A percentile compares a stretch with the other conserved stretches of the same genome.
Evolutionary conservation across 305 asterid genomes (phyloP).

Genomic region (Fraxinus ornus): DNA sequence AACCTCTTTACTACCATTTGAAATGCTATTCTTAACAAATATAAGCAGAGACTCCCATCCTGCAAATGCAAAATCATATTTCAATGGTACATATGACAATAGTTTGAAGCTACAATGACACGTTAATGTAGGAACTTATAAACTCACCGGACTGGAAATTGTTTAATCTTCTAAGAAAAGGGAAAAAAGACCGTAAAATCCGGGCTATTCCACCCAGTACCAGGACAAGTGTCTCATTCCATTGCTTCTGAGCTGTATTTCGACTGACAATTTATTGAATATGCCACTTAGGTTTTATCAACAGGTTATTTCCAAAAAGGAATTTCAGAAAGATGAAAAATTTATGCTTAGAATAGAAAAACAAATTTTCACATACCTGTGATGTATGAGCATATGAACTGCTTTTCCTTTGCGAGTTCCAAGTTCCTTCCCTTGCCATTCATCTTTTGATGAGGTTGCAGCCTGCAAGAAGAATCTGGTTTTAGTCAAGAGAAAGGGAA

Average conservation of each 20-base stretch:
- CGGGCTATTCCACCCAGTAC: conserved; percentile 93
- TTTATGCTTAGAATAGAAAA: conserved; percentile 14
- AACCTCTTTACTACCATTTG: conserved; percentile 89
- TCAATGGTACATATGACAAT: background rate
- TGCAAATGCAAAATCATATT: conserved; percentile 36
- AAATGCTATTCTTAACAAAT: conserved; percentile 75
- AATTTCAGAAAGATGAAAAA: conserved; percentile 1
- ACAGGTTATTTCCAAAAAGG: conserved; percentile 14
- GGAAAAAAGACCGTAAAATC: conserved; percentile 83
- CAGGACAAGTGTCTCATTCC: conserved; percentile 99
- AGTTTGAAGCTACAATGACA: background rate
- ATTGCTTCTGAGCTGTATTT: conserved; percentile 97
- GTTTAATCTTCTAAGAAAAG: conserved; percentile 64
- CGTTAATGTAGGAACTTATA: background rate
- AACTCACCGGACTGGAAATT: conserved; percentile 74
- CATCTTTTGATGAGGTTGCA: conserved; percentile 94
- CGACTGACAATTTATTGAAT: conserved; percentile 60
- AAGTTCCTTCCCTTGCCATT: conserved; percentile 98
- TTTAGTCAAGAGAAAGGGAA: conserved; percentile 30
- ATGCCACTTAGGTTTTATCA: conserved; percentile 16
- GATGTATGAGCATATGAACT: conserved; percentile 99
- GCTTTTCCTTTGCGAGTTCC: conserved; percentile 98
- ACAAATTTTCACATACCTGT: conserved; percentile 55
- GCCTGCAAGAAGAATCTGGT: conserved; percentile 51
- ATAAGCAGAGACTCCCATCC: conserved; percentile 93